Evolutionary conservation across 2,329 filamentous ascomycete genomes (phyloP).

Genomic region (Xenosphaeropsis pyriputrescens): DNA sequence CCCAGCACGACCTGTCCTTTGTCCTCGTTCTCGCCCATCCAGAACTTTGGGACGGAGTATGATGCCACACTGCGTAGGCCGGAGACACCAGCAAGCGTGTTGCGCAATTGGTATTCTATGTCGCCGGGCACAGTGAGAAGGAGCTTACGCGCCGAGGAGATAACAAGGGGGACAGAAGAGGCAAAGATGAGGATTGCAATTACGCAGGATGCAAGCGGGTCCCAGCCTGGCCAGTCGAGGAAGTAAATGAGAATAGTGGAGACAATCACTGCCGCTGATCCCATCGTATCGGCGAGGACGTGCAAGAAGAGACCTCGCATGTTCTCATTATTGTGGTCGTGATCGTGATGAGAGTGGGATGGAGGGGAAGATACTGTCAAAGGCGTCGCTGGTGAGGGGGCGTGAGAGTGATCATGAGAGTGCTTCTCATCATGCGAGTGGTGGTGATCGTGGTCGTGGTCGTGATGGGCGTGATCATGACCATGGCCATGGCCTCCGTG

Average conservation of each 20-base stretch:
- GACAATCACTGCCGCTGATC: slow-evolving; percentile 85
- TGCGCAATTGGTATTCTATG: slow-evolving; percentile 76
- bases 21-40: slow-evolving; percentile 58
- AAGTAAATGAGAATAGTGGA: slow-evolving; percentile 81
- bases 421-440: slow-evolving; percentile 14
- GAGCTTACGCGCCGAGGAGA: slow-evolving; percentile 67
- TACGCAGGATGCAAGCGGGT: slow-evolving; percentile 83
- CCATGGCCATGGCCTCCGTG: slow-evolving; percentile 18
- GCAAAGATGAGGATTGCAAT: slow-evolving; percentile 88
- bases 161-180: slow-evolving; percentile 81
- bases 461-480: slow-evolving; percentile 12
- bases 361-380: slow-evolving; percentile 7
- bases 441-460: slow-evolving; percentile 6
- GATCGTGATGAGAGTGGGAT: slow-evolving; percentile 13
- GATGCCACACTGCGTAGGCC: slow-evolving; percentile 72
- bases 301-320: slow-evolving; percentile 97
- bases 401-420: slow-evolving; percentile 4
- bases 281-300: slow-evolving; percentile 85
- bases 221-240: slow-evolving; percentile 85
- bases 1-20: slow-evolving; percentile 49
- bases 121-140: slow-evolving; percentile 75
- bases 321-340: slow-evolving; percentile 74
- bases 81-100: slow-evolving; percentile 70
- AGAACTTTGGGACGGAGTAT: slow-evolving; percentile 82
- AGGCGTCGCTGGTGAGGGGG: slow-evolving; percentile 3